Evolutionary conservation across 148 eudicot genomes (phyloP).

Genomic region (Rhododendron kiyosumense): DNA sequence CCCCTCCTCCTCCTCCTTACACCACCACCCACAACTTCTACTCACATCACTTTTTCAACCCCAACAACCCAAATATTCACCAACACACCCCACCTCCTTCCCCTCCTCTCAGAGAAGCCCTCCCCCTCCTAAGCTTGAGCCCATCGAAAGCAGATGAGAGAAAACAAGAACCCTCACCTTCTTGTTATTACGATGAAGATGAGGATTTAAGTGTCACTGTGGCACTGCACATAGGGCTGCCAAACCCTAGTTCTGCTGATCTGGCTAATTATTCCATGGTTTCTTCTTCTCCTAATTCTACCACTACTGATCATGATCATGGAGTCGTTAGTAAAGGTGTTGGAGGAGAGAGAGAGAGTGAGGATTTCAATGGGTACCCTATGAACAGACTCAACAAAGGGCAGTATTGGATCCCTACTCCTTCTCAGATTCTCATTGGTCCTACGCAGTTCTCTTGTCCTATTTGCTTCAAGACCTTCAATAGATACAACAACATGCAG

Average conservation of each 20-base stretch:
- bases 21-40: conserved; percentile 7
- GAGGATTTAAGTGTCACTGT: conserved; percentile 50
- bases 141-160: conserved; percentile 20
- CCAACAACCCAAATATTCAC: conserved; percentile 4
- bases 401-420: conserved; percentile 97
- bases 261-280: conserved; percentile 36
- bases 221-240: conserved; percentile 80
- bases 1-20: conserved; percentile 11
- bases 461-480: conserved; percentile 91
- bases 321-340: conserved; percentile 9
- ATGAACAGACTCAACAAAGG: conserved; percentile 58
- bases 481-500: conserved; percentile 98
- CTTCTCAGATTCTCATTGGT: conserved; percentile 91
- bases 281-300: conserved; percentile 16
- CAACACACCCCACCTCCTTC: conserved; percentile 33
- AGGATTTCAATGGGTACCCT: conserved; percentile 32
- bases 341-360: conserved; percentile 14
- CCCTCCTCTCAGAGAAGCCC: conserved; percentile 58
- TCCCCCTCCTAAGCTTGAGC: conserved; percentile 50
- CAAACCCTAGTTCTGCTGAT: conserved; percentile 87
- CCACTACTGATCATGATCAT: not conserved
- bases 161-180: conserved; percentile 12
- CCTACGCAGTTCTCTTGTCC: conserved; percentile 97
- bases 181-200: conserved; percentile 21
- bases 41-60: conserved; percentile 7